Percentiles rank a stretch among this genome's conserved stretches.
Conservation (phyloP, 169 alveolate species). For the Blepharisma undulans region DNA sequence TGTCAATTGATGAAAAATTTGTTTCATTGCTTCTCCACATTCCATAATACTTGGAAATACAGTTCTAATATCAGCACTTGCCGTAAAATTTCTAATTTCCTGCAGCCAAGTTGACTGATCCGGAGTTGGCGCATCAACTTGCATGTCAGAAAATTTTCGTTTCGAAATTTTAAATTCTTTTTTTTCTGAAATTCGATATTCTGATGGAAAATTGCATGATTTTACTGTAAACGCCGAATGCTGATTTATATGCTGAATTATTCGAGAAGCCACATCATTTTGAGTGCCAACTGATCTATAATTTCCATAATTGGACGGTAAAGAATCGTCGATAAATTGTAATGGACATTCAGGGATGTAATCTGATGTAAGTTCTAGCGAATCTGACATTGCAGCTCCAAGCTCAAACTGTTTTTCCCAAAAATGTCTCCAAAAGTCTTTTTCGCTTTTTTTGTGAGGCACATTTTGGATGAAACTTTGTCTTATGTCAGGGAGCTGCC, state of each 20-base stretch:
- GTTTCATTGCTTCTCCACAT: constrained; percentile 15
- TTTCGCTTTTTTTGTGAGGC: constrained; percentile 35
- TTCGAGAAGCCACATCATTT: background rate
- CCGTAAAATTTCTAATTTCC: background rate
- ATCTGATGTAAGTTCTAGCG: background rate
- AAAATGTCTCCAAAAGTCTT: constrained; percentile 25
- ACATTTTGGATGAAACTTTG: background rate
- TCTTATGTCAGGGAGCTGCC: constrained; percentile 1
- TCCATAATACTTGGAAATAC: background rate
- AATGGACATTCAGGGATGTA: background rate
- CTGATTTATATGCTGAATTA: background rate
- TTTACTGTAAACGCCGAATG: background rate
- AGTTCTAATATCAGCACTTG: background rate
- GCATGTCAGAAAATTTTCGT: background rate
- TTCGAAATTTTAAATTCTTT: background rate
- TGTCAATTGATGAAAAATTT: background rate
- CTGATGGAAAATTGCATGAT: background rate
- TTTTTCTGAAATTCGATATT: background rate
- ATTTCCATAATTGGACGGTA: background rate
- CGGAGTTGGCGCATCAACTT: background rate
- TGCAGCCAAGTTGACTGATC: background rate
- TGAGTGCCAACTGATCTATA: background rate
- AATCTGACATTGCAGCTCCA: constrained; percentile 10
- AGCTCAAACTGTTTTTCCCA: constrained; percentile 24
- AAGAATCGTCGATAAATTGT: background rate